Evolutionary conservation across 768 basidiomycete species (phyloP), one percentile per base, ranked within the genome.

Genomic region (Mycena haematopus): DNA sequence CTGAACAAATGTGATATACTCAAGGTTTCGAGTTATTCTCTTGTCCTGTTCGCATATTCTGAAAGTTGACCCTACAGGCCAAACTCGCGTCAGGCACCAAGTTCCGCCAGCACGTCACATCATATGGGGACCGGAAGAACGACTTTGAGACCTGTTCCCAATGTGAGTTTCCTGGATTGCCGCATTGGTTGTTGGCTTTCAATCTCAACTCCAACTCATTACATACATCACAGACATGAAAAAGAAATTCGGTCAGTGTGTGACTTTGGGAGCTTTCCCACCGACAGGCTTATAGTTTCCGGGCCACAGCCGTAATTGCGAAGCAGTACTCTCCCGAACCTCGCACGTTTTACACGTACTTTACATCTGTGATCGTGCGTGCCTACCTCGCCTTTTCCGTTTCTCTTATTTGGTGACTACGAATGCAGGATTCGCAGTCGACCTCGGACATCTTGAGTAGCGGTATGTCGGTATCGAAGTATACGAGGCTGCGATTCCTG

Each of bases 321-420:
- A 89, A 82, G 69, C 83, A 88, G 54, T 75, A 83, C 62, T 88
- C 88, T 2, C 83, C 81, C n/a, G 76, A 78, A 31, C 72, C 79
- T n/a, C 79, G 88, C 54, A 74, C 81, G 6, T 89, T 89, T 67
- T 90, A 88, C 69, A 86, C 83, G 66, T 89, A 91, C 73, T 81
- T 90, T 63, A 92, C 90, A 13, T 83, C 85, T 2, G 87, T 90
- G 56, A 90, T 86, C 52, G 90, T 90, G 62, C 64, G 84, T 77
- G 29, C 29, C 9, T 52, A 53, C 44, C 52, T 42, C 11, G 21
- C 15, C 63, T 29, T n/a, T 4, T 31, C 9, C 29, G n/a, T 53
- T 33, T 36, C 51, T 35, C 22, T 19, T 1, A 9, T 53, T 61
- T 50, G 9, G 3, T 46, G 56, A 57, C 40, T 35, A 15, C n/a